Conservation (phyloP, 1,139 yeast genomes). For the Yamadazyma diospyri region DNA sequence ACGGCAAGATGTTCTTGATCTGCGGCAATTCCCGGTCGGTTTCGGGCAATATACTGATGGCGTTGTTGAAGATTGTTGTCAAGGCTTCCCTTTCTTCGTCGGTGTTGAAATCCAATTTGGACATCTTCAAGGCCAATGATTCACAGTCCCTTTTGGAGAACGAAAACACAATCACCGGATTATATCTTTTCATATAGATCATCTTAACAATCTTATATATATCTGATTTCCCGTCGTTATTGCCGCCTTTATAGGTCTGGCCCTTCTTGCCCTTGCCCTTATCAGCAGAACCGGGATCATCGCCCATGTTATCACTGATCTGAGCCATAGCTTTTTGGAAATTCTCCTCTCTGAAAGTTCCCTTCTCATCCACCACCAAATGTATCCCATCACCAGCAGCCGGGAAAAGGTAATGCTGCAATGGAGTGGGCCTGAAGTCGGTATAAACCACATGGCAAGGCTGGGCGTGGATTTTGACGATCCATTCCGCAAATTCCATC, state of each 20-base stretch:
- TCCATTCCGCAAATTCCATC: conserved; percentile 98
- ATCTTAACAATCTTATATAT: conserved; percentile 95
- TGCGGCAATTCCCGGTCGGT: conserved; percentile 91
- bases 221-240: conserved; percentile 80
- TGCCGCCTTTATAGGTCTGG: conserved; percentile 86
- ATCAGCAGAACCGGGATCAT: conserved; percentile 65
- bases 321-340: conserved; percentile 98
- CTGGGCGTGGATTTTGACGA: conserved; percentile 88
- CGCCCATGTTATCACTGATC: conserved; percentile 77
- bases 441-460: conserved; percentile 99
- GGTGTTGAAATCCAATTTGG: conserved; percentile 87
- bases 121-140: conserved; percentile 87
- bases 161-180: conserved; percentile 97
- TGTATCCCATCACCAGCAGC: conserved; percentile 98
- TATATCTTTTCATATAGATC: conserved; percentile 94
- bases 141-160: conserved; percentile 97
- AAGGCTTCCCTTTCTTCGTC: conserved; percentile 91
- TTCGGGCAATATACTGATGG: conserved; percentile 82
- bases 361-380: conserved; percentile 95
- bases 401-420: conserved; percentile 95
- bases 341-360: conserved; percentile 92
- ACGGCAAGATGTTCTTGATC: conserved; percentile 83
- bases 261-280: conserved; percentile 69
- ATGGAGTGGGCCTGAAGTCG: conserved; percentile 97
- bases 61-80: conserved; percentile 84